Base-by-base conservation (phyloP, 805 yeast species). In the Limtongozyma cylindracea region DNA sequence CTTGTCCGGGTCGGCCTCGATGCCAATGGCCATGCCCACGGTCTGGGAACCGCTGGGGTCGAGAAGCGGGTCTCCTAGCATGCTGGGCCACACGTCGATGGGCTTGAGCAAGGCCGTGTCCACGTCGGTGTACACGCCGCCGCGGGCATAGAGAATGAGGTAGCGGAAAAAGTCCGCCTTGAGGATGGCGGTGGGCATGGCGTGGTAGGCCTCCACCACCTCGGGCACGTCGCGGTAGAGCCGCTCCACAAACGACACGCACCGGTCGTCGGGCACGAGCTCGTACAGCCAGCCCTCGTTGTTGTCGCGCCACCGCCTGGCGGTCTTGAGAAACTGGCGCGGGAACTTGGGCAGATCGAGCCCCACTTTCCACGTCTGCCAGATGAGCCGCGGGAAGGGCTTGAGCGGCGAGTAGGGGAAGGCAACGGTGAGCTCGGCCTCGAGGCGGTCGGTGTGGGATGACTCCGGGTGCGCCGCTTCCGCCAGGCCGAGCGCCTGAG, bases 1-100 rank as follows among this genome's bases (percentile, higher is more conserved):
- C 31, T 96, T 54, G 40, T 84, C 95, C 0, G 96, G 95, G 34
- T 84, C 98, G 1, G 95, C 95, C 41, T 88, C 98, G 19, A 84
- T 76, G 0, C 96, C 96, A 6, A 84, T 61, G 3, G 70, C 67
- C 12, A 84, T 51, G 0, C 96, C 96, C 2, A 77, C 60, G n/a
- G 39, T 38, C 25, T 37, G 39, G 6, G 15, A 13, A 6, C 15
- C 15, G n/a, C n/a, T n/a, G n/a, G n/a, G n/a, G n/a, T n/a, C n/a
- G n/a, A n/a, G n/a, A n/a, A n/a, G n/a, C n/a, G n/a, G n/a, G n/a
- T n/a, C n/a, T n/a, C n/a, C n/a, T n/a, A n/a, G n/a, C n/a, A n/a
- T n/a, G n/a, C n/a, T n/a, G n/a, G n/a, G n/a, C 98, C 98, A 88
- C 11, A 50, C 34, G 11, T 58, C 57, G 8, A 80, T 49, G 0